Percentiles rank a stretch among this genome's conserved stretches.
phyloP scores from a whole-genome alignment of 345 rosid species.

The Dovyalis caffra region DNA sequence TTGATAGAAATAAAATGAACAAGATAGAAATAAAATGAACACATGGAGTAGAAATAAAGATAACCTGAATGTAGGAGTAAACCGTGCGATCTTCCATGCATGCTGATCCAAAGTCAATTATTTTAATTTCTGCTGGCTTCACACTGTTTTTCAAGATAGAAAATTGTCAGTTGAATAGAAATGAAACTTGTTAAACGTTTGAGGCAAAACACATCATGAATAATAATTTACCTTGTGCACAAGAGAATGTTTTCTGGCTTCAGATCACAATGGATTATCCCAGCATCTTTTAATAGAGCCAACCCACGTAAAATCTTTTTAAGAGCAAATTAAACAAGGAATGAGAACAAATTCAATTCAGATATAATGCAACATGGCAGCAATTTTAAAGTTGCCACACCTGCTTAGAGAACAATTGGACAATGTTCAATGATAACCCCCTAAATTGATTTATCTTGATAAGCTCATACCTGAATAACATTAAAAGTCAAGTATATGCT shows the following conservation, averaged over 20 bases:
- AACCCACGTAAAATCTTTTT: slow-evolving; percentile 81
- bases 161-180: slow-evolving; percentile 18
- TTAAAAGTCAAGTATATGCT: slow-evolving; percentile 30
- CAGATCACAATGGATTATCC: slow-evolving; percentile 95
- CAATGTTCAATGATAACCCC: slow-evolving; percentile 94
- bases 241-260: slow-evolving; percentile 98
- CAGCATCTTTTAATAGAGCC: slow-evolving; percentile 91
- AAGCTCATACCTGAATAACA: slow-evolving; percentile 80
- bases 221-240: slow-evolving; percentile 69
- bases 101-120: slow-evolving; percentile 99
- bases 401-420: slow-evolving; percentile 96
- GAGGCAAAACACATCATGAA: slow-evolving; percentile 20
- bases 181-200: slow-evolving; percentile 3
- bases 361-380: slow-evolving; percentile 9
- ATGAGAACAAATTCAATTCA: slow-evolving; percentile 10
- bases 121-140: slow-evolving; percentile 95
- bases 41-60: slow-evolving; percentile 1
- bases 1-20: slow-evolving; percentile 14
- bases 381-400: slow-evolving; percentile 33
- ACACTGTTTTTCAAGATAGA: slow-evolving; percentile 46
- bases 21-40: slow-evolving; percentile 14
- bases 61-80: slow-evolving; percentile 97
- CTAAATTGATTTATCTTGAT: slow-evolving; percentile 91
- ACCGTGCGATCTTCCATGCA: slow-evolving; percentile 99
- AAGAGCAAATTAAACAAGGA: slow-evolving; percentile 14